phyloP scores from a whole-genome alignment of 352 stramenopile species.

The Plasmopara viticola region DNA sequence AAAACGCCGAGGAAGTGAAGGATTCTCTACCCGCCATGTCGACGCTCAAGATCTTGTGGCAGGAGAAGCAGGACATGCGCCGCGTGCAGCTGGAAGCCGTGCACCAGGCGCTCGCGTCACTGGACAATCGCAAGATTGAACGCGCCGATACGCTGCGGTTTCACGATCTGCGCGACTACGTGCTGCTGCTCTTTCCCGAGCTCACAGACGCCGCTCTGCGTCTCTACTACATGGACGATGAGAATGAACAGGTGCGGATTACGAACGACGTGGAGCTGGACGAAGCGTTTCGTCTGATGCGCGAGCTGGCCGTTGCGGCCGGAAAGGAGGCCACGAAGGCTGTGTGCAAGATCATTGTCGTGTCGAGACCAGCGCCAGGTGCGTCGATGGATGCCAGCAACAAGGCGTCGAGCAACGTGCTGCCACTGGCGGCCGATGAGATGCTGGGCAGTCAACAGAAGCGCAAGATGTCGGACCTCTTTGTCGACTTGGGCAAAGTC shows the following conservation, averaged over 20 bases:
- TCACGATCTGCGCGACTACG: slow-evolving; percentile 58
- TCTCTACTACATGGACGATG: slow-evolving; percentile 81
- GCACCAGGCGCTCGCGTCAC: slow-evolving; percentile 45
- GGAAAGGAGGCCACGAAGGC: slow-evolving; percentile 34
- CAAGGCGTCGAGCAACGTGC: slow-evolving; percentile 14
- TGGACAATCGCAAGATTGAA: slow-evolving; percentile 33
- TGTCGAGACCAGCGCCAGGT: slow-evolving; percentile 22
- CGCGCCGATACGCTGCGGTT: slow-evolving; percentile 38
- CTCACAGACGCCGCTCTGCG: slow-evolving; percentile 38
- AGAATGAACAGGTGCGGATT: slow-evolving; percentile 76
- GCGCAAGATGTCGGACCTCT: slow-evolving; percentile 59
- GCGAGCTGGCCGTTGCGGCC: slow-evolving; percentile 43
- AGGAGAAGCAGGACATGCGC: slow-evolving; percentile 79
- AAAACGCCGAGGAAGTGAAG: neutral
- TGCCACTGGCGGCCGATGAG: slow-evolving; percentile 31
- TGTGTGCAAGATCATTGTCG: slow-evolving; percentile 69
- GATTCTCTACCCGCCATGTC: slow-evolving; percentile 32
- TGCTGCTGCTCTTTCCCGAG: slow-evolving; percentile 62
- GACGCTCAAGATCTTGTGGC: slow-evolving; percentile 83
- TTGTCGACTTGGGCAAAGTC: slow-evolving; percentile 71
- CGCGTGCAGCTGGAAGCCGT: slow-evolving; percentile 68
- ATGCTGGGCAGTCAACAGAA: slow-evolving; percentile 52
- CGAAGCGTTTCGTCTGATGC: slow-evolving; percentile 74
- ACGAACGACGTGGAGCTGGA: slow-evolving; percentile 76
- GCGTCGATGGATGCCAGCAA: slow-evolving; percentile 22